Base-by-base conservation (phyloP, 306 rosid species). In the Pterocarpus macrocarpus region DNA sequence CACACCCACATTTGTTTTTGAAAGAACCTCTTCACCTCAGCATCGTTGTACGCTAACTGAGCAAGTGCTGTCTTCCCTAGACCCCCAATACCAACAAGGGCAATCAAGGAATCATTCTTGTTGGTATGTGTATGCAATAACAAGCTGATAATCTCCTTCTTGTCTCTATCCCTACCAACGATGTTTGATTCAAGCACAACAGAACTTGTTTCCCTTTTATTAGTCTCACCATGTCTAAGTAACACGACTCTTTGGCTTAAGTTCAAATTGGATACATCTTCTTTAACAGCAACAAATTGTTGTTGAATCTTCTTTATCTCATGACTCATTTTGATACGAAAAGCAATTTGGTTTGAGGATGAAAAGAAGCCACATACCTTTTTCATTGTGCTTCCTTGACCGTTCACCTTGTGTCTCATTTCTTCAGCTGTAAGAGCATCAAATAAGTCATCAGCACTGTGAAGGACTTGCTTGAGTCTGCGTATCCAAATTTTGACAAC, bases 31-130 rank as follows among this genome's bases (percentile, higher is more conserved):
- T 53, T 53, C 22, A 53, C 58, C 8, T 53, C 58, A 53, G 58
- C 58, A 53, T 53, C 58, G 14, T 53, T 53, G 58, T 53, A 53
- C 6, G 14, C 58, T 5, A 53, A 53, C 22, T 53, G 58, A 53
- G 58, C 58, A 53, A 53, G 58, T 5, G 58, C 58, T 5, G 58
- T 53, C 22, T 53, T 53, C 58, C 58, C 58, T 53, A 53, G 58
- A n/a, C 58, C 58, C 58, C 58, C 58, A 53, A 53, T 53, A 53
- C 58, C 58, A 53, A 53, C 58, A 53, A 53, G 58, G 58, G 58
- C 58, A 15, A 53, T 53, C 22, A 53, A 53, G 58, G 58, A 53
- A 53, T 14, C 28, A 53, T 53, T 14, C n/a, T 53, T 11, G 8
- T 53, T 53, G 17, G 22, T 6, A 53, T 53, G 58, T 53, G 58